Evolutionary conservation across 495 filamentous ascomycete species (phyloP).

Genomic region (Chaetomidium leptoderma): DNA sequence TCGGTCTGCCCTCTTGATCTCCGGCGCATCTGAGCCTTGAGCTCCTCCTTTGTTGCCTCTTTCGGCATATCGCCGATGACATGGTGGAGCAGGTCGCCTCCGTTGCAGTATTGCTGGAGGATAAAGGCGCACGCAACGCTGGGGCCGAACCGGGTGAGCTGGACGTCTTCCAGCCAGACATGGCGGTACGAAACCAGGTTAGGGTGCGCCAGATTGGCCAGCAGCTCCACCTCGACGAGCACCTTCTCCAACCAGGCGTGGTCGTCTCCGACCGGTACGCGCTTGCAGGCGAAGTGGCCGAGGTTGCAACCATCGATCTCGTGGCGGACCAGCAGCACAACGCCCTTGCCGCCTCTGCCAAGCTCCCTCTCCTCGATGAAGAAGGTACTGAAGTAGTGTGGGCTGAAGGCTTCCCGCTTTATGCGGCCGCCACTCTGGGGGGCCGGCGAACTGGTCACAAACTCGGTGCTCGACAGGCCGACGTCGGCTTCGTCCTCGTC

Average conservation of each 20-base stretch:
- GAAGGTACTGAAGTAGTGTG: conserved; percentile 84
- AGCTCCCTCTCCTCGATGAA: conserved; percentile 84
- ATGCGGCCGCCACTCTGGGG: conserved; percentile 60
- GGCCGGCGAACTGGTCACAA: conserved; percentile 51
- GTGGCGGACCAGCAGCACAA: conserved; percentile 87
- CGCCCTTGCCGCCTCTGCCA: conserved; percentile 87
- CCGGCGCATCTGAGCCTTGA: conserved; percentile 81
- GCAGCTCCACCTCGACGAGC: conserved; percentile 82
- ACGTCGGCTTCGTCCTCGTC: conserved; percentile 22
- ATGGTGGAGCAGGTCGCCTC: conserved; percentile 85
- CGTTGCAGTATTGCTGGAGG: conserved; percentile 94
- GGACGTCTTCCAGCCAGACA: conserved; percentile 91
- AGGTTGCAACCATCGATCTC: conserved; percentile 81
- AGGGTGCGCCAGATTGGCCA: conserved; percentile 85
- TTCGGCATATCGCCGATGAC: conserved; percentile 64
- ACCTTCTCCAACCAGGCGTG: conserved; percentile 94
- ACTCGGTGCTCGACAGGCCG: conserved; percentile 45
- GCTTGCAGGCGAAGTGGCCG: conserved; percentile 91
- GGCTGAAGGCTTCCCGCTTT: conserved; percentile 78
- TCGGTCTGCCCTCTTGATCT: conserved; percentile 59
- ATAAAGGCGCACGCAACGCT: conserved; percentile 95
- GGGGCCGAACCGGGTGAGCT: conserved; percentile 78
- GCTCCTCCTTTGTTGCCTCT: conserved; percentile 64
- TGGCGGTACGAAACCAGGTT: conserved; percentile 97
- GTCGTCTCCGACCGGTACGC: conserved; percentile 91